Conservation (phyloP, 129 eudicot species). For the Artemisia argyi region DNA sequence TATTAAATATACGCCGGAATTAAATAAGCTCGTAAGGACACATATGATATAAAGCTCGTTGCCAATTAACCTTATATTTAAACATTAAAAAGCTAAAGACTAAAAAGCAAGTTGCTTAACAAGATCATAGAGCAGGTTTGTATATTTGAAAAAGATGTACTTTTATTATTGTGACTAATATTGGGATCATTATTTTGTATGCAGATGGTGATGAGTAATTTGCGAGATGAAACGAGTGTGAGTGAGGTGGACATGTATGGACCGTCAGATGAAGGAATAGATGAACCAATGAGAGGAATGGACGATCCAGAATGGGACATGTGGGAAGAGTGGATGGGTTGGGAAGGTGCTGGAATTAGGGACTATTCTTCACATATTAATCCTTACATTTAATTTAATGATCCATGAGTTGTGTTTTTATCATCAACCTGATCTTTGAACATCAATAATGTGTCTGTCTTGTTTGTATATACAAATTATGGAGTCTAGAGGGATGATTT, state of each 20-base stretch:
- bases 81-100: no score
- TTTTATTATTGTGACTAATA: neutral
- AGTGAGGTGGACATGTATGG: conserved; percentile 35
- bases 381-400: conserved; percentile 56
- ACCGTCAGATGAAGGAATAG: conserved; percentile 32
- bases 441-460: no score
- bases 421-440: neutral
- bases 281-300: conserved; percentile 61
- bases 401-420: conserved; percentile 12
- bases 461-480: no score
- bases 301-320: conserved; percentile 59
- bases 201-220: conserved; percentile 65
- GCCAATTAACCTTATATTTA: neutral
- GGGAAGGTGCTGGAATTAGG: conserved; percentile 93
- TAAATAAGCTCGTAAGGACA: no score
- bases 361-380: conserved; percentile 74
- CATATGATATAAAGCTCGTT: no score
- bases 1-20: no score
- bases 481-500: no score
- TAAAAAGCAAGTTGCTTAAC: neutral
- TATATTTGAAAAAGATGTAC: neutral
- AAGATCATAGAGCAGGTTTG: neutral
- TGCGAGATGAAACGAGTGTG: conserved; percentile 45
- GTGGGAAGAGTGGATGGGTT: no score
- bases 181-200: neutral